These are phyloP conservation scores for Hymenoscyphus linearis DNA, from an alignment of 2,329 filamentous ascomycete species.

Conservation along the genomic window DNA sequence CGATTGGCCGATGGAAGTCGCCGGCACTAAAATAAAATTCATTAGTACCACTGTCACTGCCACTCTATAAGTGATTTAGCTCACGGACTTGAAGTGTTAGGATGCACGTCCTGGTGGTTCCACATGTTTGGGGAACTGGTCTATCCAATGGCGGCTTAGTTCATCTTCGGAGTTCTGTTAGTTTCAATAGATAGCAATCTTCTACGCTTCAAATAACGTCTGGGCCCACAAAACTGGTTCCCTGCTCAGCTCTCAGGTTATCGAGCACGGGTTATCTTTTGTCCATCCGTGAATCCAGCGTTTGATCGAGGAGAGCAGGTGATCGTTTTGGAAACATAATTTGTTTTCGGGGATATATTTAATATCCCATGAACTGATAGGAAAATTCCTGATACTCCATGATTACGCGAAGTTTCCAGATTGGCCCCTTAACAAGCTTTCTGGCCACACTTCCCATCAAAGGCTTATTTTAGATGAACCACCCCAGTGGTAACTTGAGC, in stretches of 20 bases:
- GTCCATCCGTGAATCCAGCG: background rate
- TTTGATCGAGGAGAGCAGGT: background rate
- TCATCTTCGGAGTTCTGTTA: too few species aligned
- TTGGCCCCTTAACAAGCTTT: background rate
- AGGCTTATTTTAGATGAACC: background rate
- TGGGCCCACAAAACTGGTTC: background rate
- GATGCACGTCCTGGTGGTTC: background rate
- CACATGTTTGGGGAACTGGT: background rate
- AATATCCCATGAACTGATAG: background rate
- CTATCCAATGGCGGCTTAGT: background rate
- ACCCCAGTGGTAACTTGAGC: background rate
- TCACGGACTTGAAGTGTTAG: background rate
- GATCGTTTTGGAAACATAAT: background rate
- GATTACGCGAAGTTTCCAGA: background rate
- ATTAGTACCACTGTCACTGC: background rate
- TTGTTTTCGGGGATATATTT: background rate
- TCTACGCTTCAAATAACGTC: background rate
- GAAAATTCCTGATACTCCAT: background rate
- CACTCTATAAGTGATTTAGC: background rate
- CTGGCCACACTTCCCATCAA: background rate
- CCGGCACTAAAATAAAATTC: background rate
- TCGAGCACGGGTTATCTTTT: background rate
- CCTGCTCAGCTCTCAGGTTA: background rate
- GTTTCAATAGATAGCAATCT: background rate
- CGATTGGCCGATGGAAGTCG: background rate